phyloP scores from a whole-genome alignment of 495 filamentous ascomycete genomes.

The Rostrohypoxylon terebratum region DNA sequence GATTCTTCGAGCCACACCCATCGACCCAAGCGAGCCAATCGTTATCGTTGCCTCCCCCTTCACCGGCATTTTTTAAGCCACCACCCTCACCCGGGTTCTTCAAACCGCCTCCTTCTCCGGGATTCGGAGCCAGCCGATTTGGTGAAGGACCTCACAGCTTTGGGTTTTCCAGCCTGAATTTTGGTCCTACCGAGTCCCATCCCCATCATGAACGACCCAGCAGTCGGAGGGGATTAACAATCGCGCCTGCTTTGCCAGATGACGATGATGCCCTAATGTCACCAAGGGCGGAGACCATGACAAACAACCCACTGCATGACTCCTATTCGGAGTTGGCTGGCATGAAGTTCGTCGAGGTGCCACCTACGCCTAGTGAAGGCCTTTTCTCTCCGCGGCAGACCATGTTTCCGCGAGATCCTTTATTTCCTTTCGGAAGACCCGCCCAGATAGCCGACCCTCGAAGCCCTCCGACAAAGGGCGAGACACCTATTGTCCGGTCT shows the following conservation, averaged over 20 bases:
- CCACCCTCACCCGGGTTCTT: slow-evolving; percentile 46
- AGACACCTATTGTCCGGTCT: slow-evolving; percentile 73
- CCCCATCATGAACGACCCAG: slow-evolving; percentile 35
- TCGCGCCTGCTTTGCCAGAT: slow-evolving; percentile 50
- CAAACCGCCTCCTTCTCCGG: slow-evolving; percentile 50
- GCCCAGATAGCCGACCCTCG: slow-evolving; percentile 67
- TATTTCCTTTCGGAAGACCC: slow-evolving; percentile 59
- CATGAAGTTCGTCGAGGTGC: slow-evolving; percentile 60
- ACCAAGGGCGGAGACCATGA: slow-evolving; percentile 64
- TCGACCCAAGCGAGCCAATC: slow-evolving; percentile 26
- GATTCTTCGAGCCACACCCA: slow-evolving; percentile 50
- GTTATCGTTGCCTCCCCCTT: slow-evolving; percentile 44
- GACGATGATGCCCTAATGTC: slow-evolving; percentile 61
- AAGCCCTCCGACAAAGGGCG: slow-evolving; percentile 72
- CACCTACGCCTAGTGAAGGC: slow-evolving; percentile 58
- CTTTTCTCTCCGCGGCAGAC: slow-evolving; percentile 64
- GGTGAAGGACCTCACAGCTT: slow-evolving; percentile 45
- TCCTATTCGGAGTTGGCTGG: slow-evolving; percentile 53
- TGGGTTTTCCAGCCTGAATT: slow-evolving; percentile 51
- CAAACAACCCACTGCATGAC: slow-evolving; percentile 63
- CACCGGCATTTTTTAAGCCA: slow-evolving; percentile 49
- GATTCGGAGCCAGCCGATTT: slow-evolving; percentile 55
- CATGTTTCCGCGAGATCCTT: slow-evolving; percentile 63
- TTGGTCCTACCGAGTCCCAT: slow-evolving; percentile 36
- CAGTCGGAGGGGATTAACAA: slow-evolving; percentile 45